Evolutionary conservation across 805 yeast genomes (phyloP).

Genomic region (Zygosaccharomyces siamensis): DNA sequence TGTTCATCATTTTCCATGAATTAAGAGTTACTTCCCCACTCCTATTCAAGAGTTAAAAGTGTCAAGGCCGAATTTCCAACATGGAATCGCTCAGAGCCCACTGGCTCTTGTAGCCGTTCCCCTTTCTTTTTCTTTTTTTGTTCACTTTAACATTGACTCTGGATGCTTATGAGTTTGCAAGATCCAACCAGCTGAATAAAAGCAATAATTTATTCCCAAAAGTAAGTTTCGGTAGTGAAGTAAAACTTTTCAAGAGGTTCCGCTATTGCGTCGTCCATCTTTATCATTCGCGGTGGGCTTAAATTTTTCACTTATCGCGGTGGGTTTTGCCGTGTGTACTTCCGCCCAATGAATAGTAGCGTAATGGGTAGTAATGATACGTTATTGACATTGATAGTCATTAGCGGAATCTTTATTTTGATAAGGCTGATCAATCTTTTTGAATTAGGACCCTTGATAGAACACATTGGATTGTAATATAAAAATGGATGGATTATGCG

Average conservation of each 20-base stretch:
- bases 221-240: not conserved
- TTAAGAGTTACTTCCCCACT: not conserved
- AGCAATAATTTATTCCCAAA: not conserved
- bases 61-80: not conserved
- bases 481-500: not conserved
- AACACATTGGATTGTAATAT: not conserved
- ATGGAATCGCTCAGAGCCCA: not conserved
- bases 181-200: not conserved
- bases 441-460: not conserved
- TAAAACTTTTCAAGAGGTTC: not conserved
- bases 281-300: not conserved
- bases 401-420: not conserved
- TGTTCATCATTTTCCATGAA: slow-evolving; percentile 12
- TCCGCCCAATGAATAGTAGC: not conserved
- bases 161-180: not conserved
- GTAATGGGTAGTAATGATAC: not conserved
- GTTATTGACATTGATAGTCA: not conserved
- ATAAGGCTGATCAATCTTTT: not conserved
- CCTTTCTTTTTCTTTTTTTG: not conserved
- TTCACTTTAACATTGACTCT: not conserved
- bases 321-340: not conserved
- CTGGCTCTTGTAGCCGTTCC: not conserved
- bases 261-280: not conserved
- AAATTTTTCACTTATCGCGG: slow-evolving; percentile 4
- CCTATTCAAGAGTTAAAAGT: not conserved